Evolutionary conservation across 1,284 basidiomycete genomes (phyloP).

Genomic region (Coniophora puteana): DNA sequence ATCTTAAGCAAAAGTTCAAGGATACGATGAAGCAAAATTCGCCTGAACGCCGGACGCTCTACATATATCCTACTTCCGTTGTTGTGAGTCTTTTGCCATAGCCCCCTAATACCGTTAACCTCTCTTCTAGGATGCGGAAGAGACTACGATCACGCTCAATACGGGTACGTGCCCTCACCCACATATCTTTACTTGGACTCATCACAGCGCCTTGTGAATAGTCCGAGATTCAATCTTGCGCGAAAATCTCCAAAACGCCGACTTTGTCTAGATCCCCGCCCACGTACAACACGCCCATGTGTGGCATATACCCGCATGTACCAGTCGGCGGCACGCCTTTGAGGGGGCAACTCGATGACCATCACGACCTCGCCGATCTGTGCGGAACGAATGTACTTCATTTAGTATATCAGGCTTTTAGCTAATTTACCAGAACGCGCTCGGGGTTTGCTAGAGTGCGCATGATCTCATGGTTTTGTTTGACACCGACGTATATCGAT

Average conservation of each 20-base stretch:
- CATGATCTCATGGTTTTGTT: too few relatives aligned
- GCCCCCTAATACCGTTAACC: constrained; percentile 3
- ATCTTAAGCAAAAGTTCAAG: constrained; percentile 52
- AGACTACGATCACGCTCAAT: constrained; percentile 35
- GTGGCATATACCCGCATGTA: too few relatives aligned
- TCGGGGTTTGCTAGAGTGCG: too few relatives aligned
- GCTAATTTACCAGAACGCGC: too few relatives aligned
- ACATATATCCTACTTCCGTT: constrained; percentile 60
- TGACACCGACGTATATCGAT: too few relatives aligned
- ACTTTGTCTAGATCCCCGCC: constrained; percentile 36
- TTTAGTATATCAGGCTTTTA: too few relatives aligned
- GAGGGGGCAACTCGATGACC: too few relatives aligned
- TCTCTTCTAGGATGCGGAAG: constrained; percentile 35
- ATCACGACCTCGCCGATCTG: too few relatives aligned
- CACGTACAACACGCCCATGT: neutral
- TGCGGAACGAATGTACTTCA: too few relatives aligned
- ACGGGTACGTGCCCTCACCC: constrained; percentile 26
- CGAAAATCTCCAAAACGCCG: constrained; percentile 45
- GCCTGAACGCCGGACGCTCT: constrained; percentile 43
- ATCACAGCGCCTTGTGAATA: constrained; percentile 14
- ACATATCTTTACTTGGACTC: neutral
- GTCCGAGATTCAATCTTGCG: constrained; percentile 58
- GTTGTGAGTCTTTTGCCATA: constrained; percentile 38
- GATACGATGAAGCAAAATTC: constrained; percentile 49
- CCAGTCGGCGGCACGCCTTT: too few relatives aligned